These are phyloP conservation scores for Pseudogymnoascus sp. DNA, from an alignment of 2,329 filamentous ascomycete species.

Conservation along the genomic window DNA sequence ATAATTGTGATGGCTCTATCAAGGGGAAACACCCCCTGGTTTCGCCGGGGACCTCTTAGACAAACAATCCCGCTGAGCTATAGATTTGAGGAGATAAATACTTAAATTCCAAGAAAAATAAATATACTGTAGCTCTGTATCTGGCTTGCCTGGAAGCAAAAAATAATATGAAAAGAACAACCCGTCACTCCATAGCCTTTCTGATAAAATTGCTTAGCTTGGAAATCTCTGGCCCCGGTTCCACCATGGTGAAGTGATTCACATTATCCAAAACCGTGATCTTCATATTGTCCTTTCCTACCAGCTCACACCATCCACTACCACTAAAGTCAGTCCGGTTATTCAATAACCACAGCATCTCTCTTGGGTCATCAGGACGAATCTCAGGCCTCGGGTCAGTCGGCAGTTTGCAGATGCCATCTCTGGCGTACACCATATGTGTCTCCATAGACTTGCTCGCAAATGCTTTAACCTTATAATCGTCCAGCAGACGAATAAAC, in stretches of 20 bases:
- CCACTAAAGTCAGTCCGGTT: slow-evolving; percentile 12
- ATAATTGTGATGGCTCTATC: not conserved
- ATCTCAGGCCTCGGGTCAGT: slow-evolving; percentile 1
- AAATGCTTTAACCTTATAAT: slow-evolving; percentile 31
- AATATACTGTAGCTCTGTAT: not conserved
- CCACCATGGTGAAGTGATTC: slow-evolving; percentile 15
- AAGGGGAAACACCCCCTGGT: no score
- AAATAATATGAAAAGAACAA: not conserved
- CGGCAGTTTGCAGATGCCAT: not conserved
- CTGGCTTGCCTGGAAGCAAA: not conserved
- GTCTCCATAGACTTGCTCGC: slow-evolving; percentile 1
- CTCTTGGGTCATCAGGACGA: not conserved
- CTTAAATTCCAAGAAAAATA: not conserved
- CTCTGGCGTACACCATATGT: slow-evolving; percentile 7
- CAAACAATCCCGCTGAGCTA: not conserved
- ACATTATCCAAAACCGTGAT: not conserved
- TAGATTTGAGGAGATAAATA: not conserved
- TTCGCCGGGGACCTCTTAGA: not conserved
- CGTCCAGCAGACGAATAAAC: slow-evolving; percentile 38
- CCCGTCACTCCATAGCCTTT: not conserved
- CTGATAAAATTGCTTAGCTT: not conserved
- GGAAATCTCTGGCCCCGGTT: not conserved
- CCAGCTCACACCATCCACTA: slow-evolving; percentile 10
- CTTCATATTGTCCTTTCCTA: slow-evolving; percentile 7
- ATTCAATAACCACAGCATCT: slow-evolving; percentile 4